Evolutionary conservation across 2,329 filamentous ascomycete genomes (phyloP).

Genomic region (Tolypocladium amazonense): DNA sequence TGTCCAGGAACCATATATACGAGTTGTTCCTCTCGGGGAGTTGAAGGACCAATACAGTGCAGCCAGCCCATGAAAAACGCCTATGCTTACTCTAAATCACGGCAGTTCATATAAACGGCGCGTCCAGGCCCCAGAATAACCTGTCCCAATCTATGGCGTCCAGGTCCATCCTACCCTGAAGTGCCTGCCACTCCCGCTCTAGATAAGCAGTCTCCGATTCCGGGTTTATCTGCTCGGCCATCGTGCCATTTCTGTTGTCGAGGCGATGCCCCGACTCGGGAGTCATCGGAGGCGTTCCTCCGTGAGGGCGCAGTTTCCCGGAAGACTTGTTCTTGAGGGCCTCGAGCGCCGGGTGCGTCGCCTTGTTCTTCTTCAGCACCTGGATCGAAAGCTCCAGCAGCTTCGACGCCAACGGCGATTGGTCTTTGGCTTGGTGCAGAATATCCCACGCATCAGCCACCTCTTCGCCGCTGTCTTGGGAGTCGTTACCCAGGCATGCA

Average conservation of each 20-base stretch:
- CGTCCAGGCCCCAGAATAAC: slow-evolving; percentile 22
- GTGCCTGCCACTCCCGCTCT: slow-evolving; percentile 14
- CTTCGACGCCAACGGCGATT: slow-evolving; percentile 18
- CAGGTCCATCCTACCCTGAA: slow-evolving; percentile 19
- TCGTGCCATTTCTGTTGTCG: slow-evolving; percentile 2
- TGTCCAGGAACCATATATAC: neutral
- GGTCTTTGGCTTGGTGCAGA: slow-evolving; percentile 17
- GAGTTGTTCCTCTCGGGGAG: neutral
- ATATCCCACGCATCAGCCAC: slow-evolving; percentile 21
- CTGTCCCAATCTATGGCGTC: slow-evolving; percentile 25
- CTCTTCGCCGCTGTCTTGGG: slow-evolving; percentile 13
- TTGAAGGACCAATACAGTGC: neutral
- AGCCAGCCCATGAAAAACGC: neutral
- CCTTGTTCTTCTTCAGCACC: slow-evolving; percentile 20
- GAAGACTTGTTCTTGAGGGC: slow-evolving; percentile 7
- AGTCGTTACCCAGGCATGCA: slow-evolving; percentile 15
- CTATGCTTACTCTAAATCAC: neutral
- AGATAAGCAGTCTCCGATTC: slow-evolving; percentile 9
- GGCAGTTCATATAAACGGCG: slow-evolving; percentile 16
- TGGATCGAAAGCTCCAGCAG: slow-evolving; percentile 19
- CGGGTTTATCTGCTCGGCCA: slow-evolving; percentile 3
- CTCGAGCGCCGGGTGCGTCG: slow-evolving; percentile 11
- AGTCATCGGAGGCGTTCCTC: slow-evolving; percentile 14
- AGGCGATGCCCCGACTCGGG: slow-evolving; percentile 14
- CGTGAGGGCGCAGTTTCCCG: neutral